These are phyloP conservation scores for Nissolia schottii DNA, from an alignment of 306 rosid genomes.

Conservation along the genomic window DNA sequence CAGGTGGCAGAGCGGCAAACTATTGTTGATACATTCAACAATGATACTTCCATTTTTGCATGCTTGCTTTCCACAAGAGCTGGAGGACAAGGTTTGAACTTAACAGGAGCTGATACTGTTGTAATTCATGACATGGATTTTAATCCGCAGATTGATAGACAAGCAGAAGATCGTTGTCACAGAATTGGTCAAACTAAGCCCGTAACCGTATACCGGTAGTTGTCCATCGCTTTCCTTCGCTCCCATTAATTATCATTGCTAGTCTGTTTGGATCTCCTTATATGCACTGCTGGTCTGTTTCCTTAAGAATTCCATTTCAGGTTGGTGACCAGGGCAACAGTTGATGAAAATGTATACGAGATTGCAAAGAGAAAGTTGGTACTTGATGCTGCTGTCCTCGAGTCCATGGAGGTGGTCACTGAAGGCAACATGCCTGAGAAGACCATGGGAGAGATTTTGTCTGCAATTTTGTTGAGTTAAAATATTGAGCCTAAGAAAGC, in stretches of 20 bases:
- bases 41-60: slow-evolving; percentile 78
- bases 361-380: slow-evolving; percentile 90
- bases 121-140: slow-evolving; percentile 98
- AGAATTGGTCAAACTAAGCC: slow-evolving; percentile 90
- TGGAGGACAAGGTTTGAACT: slow-evolving; percentile 95
- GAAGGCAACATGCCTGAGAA: slow-evolving; percentile 79
- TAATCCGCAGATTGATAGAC: slow-evolving; percentile 93
- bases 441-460: slow-evolving; percentile 98
- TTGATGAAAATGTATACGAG: slow-evolving; percentile 95
- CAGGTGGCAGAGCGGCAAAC: slow-evolving; percentile 93
- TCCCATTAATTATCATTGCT: background rate
- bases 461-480: slow-evolving; percentile 72
- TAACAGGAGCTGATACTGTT: slow-evolving; percentile 89
- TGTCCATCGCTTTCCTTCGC: slow-evolving; percentile 4
- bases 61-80: slow-evolving; percentile 98
- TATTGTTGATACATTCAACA: slow-evolving; percentile 88
- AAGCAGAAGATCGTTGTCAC: slow-evolving; percentile 97
- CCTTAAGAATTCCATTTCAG: slow-evolving; percentile 36
- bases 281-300: background rate
- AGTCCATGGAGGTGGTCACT: slow-evolving; percentile 65
- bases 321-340: slow-evolving; percentile 82
- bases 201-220: slow-evolving; percentile 80
- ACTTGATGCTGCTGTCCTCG: slow-evolving; percentile 93
- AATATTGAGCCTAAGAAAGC: background rate
- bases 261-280: background rate